phyloP scores from a whole-genome alignment of 306 rosid genomes.

The Sophora flavescens region DNA sequence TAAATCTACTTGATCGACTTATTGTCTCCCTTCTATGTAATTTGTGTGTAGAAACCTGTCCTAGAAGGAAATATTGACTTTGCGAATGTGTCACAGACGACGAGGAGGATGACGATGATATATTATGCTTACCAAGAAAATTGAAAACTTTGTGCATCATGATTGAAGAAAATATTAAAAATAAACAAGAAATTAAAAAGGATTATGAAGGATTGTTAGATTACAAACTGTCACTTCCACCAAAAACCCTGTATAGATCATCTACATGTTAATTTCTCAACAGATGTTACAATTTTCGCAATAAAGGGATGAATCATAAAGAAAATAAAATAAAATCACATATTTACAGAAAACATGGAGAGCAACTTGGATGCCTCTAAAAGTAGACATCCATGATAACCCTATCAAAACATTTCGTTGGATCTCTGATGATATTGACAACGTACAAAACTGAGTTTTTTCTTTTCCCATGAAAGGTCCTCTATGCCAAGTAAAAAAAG shows the following conservation, averaged over 20 bases:
- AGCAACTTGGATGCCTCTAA: slow-evolving; percentile 64
- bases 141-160: no score
- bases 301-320: slow-evolving; percentile 25
- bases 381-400: slow-evolving; percentile 66
- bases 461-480: slow-evolving; percentile 51
- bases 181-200: not conserved
- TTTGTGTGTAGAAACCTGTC: no score
- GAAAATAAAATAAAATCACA: slow-evolving; percentile 31
- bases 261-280: slow-evolving; percentile 54
- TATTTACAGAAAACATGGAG: slow-evolving; percentile 63
- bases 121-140: no score
- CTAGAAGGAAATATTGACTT: no score
- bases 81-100: no score
- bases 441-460: slow-evolving; percentile 48
- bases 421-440: slow-evolving; percentile 54
- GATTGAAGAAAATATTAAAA: slow-evolving; percentile 12
- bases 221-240: slow-evolving; percentile 37
- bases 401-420: slow-evolving; percentile 45
- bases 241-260: slow-evolving; percentile 35
- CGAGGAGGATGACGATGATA: no score
- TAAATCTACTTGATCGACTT: not conserved
- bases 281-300: slow-evolving; percentile 65
- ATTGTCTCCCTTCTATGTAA: no score
- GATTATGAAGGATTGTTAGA: slow-evolving; percentile 14
- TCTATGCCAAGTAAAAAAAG: slow-evolving; percentile 55